Evolutionary conservation across 257 asterid genomes (phyloP).

Genomic region (Penstemon barbatus): DNA sequence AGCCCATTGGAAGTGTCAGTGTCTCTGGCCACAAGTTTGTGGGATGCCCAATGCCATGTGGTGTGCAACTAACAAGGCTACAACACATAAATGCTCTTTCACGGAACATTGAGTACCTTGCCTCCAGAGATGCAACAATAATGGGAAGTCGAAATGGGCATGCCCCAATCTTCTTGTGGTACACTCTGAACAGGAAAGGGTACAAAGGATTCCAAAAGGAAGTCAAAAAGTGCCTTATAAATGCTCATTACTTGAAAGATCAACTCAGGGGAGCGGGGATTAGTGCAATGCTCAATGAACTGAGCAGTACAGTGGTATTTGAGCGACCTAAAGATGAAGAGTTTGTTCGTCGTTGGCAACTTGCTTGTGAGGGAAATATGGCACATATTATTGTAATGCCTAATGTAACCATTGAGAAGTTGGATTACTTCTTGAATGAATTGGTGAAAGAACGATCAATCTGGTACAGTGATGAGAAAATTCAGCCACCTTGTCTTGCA

Average conservation of each 20-base stretch:
- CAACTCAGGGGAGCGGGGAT: conserved; percentile 69
- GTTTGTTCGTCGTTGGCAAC: conserved; percentile 94
- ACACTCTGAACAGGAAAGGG: conserved; percentile 86
- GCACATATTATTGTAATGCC: conserved; percentile 95
- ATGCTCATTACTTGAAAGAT: conserved; percentile 90
- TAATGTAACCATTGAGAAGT: conserved; percentile 71
- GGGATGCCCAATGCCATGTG: conserved; percentile 99
- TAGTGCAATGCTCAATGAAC: conserved; percentile 89
- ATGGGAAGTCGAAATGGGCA: conserved; percentile 99
- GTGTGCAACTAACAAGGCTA: conserved; percentile 81
- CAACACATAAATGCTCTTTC: conserved; percentile 74
- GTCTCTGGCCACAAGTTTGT: conserved; percentile 98
- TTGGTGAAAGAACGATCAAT: conserved; percentile 51
- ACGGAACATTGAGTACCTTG: conserved; percentile 87
- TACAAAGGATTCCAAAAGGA: conserved; percentile 94
- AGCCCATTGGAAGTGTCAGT: conserved; percentile 94
- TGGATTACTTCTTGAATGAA: conserved; percentile 66
- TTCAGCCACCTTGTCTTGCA: conserved; percentile 78
- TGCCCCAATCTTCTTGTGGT: conserved; percentile 96
- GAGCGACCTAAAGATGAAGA: conserved; percentile 88
- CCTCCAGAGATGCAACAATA: conserved; percentile 97
- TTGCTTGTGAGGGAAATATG: conserved; percentile 90
- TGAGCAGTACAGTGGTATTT: conserved; percentile 95
- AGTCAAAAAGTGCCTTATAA: conserved; percentile 90
- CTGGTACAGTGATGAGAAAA: conserved; percentile 65